Percentiles rank a stretch among this genome's conserved stretches.
Conservation (phyloP, 2,329 filamentous ascomycete species). For the Magnaporthiopsis rhizophila region DNA sequence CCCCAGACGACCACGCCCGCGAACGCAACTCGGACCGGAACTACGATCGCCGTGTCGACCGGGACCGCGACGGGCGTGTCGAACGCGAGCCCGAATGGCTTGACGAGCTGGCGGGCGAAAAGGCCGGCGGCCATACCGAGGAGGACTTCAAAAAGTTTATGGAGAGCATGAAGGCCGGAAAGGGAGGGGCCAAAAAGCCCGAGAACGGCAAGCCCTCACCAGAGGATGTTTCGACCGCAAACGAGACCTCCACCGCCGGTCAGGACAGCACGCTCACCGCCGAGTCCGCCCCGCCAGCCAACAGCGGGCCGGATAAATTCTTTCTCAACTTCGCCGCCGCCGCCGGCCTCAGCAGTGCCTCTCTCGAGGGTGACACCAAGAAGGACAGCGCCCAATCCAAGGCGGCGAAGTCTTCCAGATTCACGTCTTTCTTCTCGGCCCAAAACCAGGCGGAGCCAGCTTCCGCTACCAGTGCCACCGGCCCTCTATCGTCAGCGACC, state of each 20-base stretch:
- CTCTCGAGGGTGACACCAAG: slow-evolving; percentile 39
- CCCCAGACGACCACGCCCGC: slow-evolving; percentile 30
- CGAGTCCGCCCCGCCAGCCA: slow-evolving; percentile 54
- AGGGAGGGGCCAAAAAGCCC: slow-evolving; percentile 25
- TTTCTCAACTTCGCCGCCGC: slow-evolving; percentile 37
- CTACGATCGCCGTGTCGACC: slow-evolving; percentile 46
- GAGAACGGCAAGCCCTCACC: slow-evolving; percentile 27
- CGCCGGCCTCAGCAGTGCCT: slow-evolving; percentile 33
- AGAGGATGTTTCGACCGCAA: slow-evolving; percentile 26
- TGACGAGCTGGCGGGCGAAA: slow-evolving; percentile 64
- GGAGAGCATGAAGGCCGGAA: slow-evolving; percentile 74
- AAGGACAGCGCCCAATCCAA: slow-evolving; percentile 45
- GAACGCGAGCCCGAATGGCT: slow-evolving; percentile 91
- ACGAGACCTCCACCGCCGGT: slow-evolving; percentile 17
- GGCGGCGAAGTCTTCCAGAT: slow-evolving; percentile 66
- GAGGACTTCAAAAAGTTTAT: slow-evolving; percentile 95
- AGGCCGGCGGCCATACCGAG: slow-evolving; percentile 65
- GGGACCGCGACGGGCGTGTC: slow-evolving; percentile 44
- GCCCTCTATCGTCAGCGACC: background rate
- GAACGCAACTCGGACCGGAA: slow-evolving; percentile 51
- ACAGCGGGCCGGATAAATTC: slow-evolving; percentile 68
- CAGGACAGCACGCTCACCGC: slow-evolving; percentile 42
- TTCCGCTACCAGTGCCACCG: background rate
- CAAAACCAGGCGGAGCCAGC: slow-evolving; percentile 44
- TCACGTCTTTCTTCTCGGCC: slow-evolving; percentile 70